Evolutionary conservation across 768 basidiomycete species (phyloP), one percentile per base, ranked within the genome.

Genomic region (Mrakia hoshinonis): DNA sequence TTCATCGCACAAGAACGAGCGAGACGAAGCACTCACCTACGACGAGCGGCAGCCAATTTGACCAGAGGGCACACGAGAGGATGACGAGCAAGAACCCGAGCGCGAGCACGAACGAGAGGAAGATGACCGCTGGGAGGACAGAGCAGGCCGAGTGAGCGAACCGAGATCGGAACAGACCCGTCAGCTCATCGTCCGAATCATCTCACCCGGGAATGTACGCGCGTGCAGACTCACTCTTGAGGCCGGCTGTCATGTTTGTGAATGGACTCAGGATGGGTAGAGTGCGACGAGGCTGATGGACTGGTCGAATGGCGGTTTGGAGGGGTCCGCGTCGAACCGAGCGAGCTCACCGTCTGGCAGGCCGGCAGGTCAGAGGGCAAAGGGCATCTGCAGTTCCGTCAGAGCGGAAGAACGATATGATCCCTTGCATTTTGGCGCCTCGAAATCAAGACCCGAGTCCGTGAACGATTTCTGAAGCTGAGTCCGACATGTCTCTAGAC

Each of bases 31-130:
- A 77, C 80, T 74, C 75, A 96, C 96, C 96, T 74, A 97, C 95
- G 74, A 98, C 84, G 64, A 99, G 83, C 43, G 96, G 96, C 26
- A 98, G 83, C 96, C 96, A 99, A 79, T 99, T 99, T 18, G 86
- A 82, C 88, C 89, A 98, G 38, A 98, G 82, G 9, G 96, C 96
- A 79, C 96, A 98, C 1, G 92, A 92, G 29, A 99, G 87, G 79
- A 99, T 99, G 77, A 98, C 91, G 77, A 98, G 86, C 70, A 99
- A 82, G 82, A 99, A 99, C n/a, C 96, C 96, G 20, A 95, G 85
- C 7, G 96, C 96, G 63, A 99, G 88, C 67, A 97, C 91, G 81
- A 99, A 97, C 1, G 96, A 94, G 58, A 99, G 87, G 67, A 97
- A 84, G 76, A 98, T 93, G 74, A 98, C 93, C 55, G 66, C 49